A percentile compares a stretch with the other conserved stretches of the same genome.
Conservation (phyloP, 2,329 filamentous ascomycete species). For the Didymella arachidicola region DNA sequence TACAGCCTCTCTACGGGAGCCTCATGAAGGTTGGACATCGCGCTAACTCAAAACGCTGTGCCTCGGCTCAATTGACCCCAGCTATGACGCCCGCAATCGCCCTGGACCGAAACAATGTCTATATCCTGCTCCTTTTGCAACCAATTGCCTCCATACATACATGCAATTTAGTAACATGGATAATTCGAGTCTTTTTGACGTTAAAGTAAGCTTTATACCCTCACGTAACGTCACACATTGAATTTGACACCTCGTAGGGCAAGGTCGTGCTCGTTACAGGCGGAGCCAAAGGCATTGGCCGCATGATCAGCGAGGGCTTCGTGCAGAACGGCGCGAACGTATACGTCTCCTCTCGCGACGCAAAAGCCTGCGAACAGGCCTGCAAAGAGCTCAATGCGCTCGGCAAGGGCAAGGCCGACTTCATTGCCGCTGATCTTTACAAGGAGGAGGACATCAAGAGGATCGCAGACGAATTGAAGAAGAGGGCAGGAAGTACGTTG, state of each 20-base stretch:
- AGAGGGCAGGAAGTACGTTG: constrained; percentile 55
- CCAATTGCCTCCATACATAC: neutral
- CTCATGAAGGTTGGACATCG: too few relatives aligned
- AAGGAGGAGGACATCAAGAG: constrained; percentile 66
- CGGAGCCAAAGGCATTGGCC: constrained; percentile 67
- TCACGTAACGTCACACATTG: neutral
- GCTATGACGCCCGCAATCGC: constrained; percentile 26
- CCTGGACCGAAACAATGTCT: constrained; percentile 12
- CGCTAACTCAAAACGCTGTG: constrained; percentile 6
- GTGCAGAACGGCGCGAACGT: constrained; percentile 71
- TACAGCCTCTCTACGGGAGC: too few relatives aligned
- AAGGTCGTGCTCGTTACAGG: constrained; percentile 58
- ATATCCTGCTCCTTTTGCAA: constrained; percentile 1
- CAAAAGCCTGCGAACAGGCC: constrained; percentile 66
- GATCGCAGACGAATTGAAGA: constrained; percentile 65
- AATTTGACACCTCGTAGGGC: constrained; percentile 35
- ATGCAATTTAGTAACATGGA: constrained; percentile 40
- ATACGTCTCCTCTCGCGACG: constrained; percentile 73
- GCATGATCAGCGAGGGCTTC: constrained; percentile 73
- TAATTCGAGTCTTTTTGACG: constrained; percentile 46
- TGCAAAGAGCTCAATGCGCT: constrained; percentile 64
- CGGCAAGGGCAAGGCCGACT: constrained; percentile 65
- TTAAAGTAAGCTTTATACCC: constrained; percentile 38
- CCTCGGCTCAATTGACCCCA: constrained; percentile 37
- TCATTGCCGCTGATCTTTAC: constrained; percentile 68